Base-by-base conservation (phyloP, 1,139 yeast species). In the Hemisphaericaspora lyxosophila region DNA sequence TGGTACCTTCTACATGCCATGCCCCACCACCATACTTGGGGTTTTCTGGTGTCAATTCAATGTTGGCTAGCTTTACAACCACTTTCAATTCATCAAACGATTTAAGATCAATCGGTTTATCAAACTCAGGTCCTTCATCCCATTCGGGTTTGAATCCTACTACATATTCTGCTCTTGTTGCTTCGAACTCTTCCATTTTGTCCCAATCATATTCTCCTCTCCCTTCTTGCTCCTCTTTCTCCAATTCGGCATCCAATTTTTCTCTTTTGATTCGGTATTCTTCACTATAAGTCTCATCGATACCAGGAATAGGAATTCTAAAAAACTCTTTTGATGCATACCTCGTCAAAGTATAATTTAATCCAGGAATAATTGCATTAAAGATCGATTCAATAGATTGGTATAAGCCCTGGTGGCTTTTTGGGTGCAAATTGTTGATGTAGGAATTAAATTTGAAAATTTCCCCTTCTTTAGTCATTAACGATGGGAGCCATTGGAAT, bases 1-100 rank as follows among this genome's bases (percentile, higher is more conserved):
- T 55, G 3, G 67, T 57, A 1, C 75, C 77, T 46, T 71, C 77
- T 0, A 70, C 61, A 39, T 71, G 76, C 76, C 76, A 70, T 3
- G 68, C 45, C 0, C 76, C 75, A 5, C 76, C 76, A 1, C 48
- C 36, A 38, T 70, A 71, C 3, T 31, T 40, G 8, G 74, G 71
- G 14, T 59, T 59, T 31, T 67, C 70, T 0, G 76, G 75, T 3
- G 72, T 67, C 36, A 70, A 54, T 35, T 65, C 67, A 39, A 71
- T 71, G 43, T 66, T 62, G 17, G 75, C 72, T 42, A 70, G 39
- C 46, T 70, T 70, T 12, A 62, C 68, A 36, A 70, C 65, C 3
- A 70, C 71, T 43, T 67, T 68, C 34, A 68, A 47, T 12, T 50
- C 37, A 2, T 48, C 43, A 36, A 57, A 59, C 7, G 34, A 26